phyloP scores from a whole-genome alignment of 2,329 filamentous ascomycete genomes.

The Stagonosporopsis tanaceti region DNA sequence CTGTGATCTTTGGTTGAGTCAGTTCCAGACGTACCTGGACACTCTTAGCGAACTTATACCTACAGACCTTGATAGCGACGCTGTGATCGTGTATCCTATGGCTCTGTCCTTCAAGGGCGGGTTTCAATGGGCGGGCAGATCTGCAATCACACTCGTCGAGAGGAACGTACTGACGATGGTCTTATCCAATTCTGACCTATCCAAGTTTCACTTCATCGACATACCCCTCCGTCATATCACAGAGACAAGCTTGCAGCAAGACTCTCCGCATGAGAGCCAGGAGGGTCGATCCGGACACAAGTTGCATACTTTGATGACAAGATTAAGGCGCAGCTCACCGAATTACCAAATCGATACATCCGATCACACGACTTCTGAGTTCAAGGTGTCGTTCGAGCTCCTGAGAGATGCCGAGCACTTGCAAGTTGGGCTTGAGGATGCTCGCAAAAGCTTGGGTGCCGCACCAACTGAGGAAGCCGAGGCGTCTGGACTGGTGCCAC shows the following conservation, averaged over 20 bases:
- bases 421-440: slow-evolving; percentile 6
- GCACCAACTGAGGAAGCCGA: not conserved
- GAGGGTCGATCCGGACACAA: slow-evolving; percentile 13
- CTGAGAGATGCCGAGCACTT: slow-evolving; percentile 33
- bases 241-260: slow-evolving; percentile 12
- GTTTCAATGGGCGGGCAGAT: slow-evolving; percentile 31
- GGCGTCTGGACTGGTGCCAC: not conserved
- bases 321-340: slow-evolving; percentile 10
- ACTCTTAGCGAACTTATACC: slow-evolving; percentile 27
- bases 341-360: slow-evolving; percentile 37
- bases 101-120: slow-evolving; percentile 31
- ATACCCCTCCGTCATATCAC: slow-evolving; percentile 37
- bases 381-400: slow-evolving; percentile 34
- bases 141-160: slow-evolving; percentile 30
- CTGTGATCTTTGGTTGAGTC: slow-evolving; percentile 34
- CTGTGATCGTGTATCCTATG: slow-evolving; percentile 33
- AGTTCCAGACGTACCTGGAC: slow-evolving; percentile 43
- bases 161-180: slow-evolving; percentile 33
- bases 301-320: slow-evolving; percentile 13
- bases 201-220: slow-evolving; percentile 36
- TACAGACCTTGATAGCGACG: slow-evolving; percentile 17
- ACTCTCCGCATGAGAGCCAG: slow-evolving; percentile 13
- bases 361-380: slow-evolving; percentile 22
- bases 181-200: slow-evolving; percentile 23
- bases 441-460: not conserved